Percentiles rank a stretch among this genome's conserved stretches.
Conservation (phyloP, 495 filamentous ascomycete genomes). For the Penicillium tannophilum region DNA sequence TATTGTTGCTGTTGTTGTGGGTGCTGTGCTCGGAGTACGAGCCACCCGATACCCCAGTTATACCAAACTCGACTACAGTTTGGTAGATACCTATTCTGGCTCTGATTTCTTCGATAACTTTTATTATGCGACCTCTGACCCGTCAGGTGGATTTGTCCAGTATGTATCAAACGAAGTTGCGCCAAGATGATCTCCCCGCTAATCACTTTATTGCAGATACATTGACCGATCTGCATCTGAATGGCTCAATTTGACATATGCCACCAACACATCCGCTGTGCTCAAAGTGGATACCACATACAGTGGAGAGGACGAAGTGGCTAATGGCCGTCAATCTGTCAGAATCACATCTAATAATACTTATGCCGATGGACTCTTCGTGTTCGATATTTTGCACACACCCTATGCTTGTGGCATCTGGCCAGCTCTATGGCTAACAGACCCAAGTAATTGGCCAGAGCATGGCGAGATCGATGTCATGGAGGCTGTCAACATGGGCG, state of each 20-base stretch:
- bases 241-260: conserved; percentile 53
- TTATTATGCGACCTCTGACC: background rate
- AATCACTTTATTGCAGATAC: background rate
- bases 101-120: background rate
- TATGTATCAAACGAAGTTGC: background rate
- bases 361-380: conserved; percentile 54
- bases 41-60: background rate
- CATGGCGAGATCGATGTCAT: conserved; percentile 56
- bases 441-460: conserved; percentile 57
- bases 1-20: background rate
- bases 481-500: conserved; percentile 46
- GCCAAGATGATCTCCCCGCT: background rate
- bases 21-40: background rate
- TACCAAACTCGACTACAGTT: background rate
- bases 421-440: conserved; percentile 67
- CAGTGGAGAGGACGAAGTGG: conserved; percentile 39
- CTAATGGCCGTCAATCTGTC: conserved; percentile 52
- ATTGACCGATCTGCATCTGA: background rate
- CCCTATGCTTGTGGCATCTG: conserved; percentile 41
- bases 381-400: conserved; percentile 55
- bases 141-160: background rate
- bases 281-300: conserved; percentile 47
- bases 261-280: conserved; percentile 45
- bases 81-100: background rate
- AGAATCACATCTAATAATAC: conserved; percentile 52